Base-by-base conservation (phyloP, 805 yeast genomes). In the Hanseniaspora taiwanica region DNA sequence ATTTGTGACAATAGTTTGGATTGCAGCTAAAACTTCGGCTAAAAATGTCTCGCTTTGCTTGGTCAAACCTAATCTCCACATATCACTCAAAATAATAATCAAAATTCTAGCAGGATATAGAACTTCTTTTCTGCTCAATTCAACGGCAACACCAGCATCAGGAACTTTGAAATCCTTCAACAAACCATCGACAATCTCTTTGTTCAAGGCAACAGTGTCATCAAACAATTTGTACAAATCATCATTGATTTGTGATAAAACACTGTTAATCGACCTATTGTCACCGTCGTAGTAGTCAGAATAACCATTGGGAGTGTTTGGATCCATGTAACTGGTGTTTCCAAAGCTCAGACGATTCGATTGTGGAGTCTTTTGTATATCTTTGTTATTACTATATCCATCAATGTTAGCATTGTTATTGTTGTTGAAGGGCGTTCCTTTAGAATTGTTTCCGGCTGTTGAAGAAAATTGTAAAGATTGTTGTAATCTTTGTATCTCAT, bases 1-100 rank as follows among this genome's bases (percentile, higher is more conserved):
- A n/a, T 69, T 63, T 39, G 81, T 71, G 14, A 89, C 94, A 45
- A 82, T 78, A 38, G 74, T 76, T 65, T 89, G 97, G 49, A 91
- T 85, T 2, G 82, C 81, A 21, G 83, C 74, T 56, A 89, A 70
- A 2, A 86, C 93, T 56, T 81, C 87, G 36, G 96, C 96, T 46
- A 91, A 65, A 56, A 91, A 82, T 42, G 76, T 78, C 65, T 91
- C 97, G 55, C 89, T 78, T 60, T 89, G 96, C 48, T 81, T 76
- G 13, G 96, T 85, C 52, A 86, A 72, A 2, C 97, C 97, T 37
- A 89, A 69, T 62, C 97, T 74, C 98, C 98, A 91, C 97, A 91
- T 86, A 60, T 91, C 98, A 53, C 93, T 79, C 47, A 89, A 68
- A 25, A 89, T 80, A 48, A 91, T 81, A 53, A 91, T 89, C 53